Evolutionary conservation across 768 basidiomycete species (phyloP).

Genomic region (Porphyrellus cyaneotinctus): DNA sequence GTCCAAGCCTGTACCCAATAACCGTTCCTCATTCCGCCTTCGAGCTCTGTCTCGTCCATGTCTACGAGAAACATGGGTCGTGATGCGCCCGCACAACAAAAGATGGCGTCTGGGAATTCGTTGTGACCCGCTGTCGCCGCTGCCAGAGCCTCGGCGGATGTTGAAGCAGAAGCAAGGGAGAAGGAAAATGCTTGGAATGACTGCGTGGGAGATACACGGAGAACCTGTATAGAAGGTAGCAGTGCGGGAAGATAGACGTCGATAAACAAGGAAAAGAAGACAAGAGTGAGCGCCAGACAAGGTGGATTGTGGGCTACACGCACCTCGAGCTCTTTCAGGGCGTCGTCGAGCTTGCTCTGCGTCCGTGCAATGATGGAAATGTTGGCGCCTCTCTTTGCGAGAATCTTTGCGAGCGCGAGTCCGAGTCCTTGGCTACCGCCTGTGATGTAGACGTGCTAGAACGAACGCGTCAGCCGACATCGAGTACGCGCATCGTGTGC

Average conservation of each 20-base stretch:
- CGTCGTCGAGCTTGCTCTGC: conserved; percentile 55
- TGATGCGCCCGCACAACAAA: conserved; percentile 73
- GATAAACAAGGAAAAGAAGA: background rate
- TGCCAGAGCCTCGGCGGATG: conserved; percentile 59
- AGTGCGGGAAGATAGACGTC: background rate
- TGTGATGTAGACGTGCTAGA: conserved; percentile 80
- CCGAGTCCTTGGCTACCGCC: conserved; percentile 84
- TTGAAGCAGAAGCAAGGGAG: conserved; percentile 49
- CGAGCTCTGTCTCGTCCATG: conserved; percentile 54
- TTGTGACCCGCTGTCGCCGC: conserved; percentile 55
- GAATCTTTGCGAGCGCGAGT: conserved; percentile 61
- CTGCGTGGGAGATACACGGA: conserved; percentile 54
- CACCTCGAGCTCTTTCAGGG: conserved; percentile 64
- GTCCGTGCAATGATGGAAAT: conserved; percentile 85
- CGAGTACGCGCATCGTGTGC: background rate
- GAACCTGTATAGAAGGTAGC: conserved; percentile 35
- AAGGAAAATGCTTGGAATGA: conserved; percentile 63
- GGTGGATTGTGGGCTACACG: conserved; percentile 7
- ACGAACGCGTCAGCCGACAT: background rate
- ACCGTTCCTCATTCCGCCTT: conserved; percentile 34
- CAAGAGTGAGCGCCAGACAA: background rate
- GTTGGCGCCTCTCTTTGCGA: conserved; percentile 68
- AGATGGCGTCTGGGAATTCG: conserved; percentile 67
- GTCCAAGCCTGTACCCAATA: conserved; percentile 47
- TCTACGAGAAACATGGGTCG: conserved; percentile 76